These are phyloP conservation scores for Limnanthes douglasii DNA, from an alignment of 345 rosid genomes.

Conservation along the genomic window DNA sequence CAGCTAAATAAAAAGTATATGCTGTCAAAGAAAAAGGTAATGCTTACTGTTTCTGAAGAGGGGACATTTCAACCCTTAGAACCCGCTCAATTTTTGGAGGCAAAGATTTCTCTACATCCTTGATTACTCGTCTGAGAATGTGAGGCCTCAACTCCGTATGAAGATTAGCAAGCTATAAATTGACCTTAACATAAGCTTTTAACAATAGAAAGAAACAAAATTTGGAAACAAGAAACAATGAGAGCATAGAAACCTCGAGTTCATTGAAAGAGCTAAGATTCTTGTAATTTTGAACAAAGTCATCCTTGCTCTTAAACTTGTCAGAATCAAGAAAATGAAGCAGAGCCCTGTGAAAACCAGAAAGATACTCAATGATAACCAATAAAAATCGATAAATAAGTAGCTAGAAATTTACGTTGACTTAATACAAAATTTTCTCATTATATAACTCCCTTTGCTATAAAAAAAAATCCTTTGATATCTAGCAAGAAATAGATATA, in stretches of 20 bases:
- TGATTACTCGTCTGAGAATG: conserved; percentile 91
- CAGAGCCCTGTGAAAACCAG: conserved; percentile 53
- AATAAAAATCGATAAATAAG: no score
- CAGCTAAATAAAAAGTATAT: background rate
- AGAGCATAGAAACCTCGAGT: conserved; percentile 37
- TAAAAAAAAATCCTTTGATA: no score
- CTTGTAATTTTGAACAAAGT: conserved; percentile 91
- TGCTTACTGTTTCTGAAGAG: conserved; percentile 94
- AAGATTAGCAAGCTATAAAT: conserved; percentile 81
- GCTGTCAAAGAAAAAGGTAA: background rate
- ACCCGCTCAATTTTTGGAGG: conserved; percentile 99
- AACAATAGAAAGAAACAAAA: conserved; percentile 2
- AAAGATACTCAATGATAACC: background rate
- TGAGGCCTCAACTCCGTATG: conserved; percentile 98
- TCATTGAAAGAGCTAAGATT: conserved; percentile 95
- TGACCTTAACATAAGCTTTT: conserved; percentile 9
- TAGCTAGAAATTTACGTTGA: no score
- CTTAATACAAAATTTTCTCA: no score
- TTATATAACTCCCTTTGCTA: no score
- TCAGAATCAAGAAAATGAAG: conserved; percentile 92
- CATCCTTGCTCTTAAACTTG: conserved; percentile 90
- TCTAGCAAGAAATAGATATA: no score
- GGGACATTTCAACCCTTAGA: conserved; percentile 99
- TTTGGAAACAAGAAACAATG: background rate
- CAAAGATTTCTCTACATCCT: conserved; percentile 97